Evolutionary conservation across 1,284 basidiomycete genomes (phyloP).

Genomic region (Sparassis latifolia): DNA sequence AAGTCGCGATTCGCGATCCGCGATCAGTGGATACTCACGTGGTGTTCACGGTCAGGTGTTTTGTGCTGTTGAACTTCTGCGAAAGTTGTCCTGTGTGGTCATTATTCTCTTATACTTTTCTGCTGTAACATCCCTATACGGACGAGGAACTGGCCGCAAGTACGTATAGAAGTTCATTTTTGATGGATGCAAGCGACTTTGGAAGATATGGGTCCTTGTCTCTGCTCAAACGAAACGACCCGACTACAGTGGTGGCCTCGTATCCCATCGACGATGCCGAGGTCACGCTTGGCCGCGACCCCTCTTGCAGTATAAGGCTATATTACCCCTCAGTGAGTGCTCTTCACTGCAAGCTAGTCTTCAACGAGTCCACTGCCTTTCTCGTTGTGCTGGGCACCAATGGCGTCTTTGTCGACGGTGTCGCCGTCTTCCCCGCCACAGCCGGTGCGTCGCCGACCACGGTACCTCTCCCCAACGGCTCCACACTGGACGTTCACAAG

Average conservation of each 20-base stretch:
- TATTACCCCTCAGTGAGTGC: slow-evolving; percentile 59
- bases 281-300: slow-evolving; percentile 61
- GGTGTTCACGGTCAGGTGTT: too few relatives aligned
- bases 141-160: too few relatives aligned
- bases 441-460: slow-evolving; percentile 36
- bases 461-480: slow-evolving; percentile 56
- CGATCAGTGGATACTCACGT: too few relatives aligned
- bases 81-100: too few relatives aligned
- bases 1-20: too few relatives aligned
- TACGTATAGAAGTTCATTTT: too few relatives aligned
- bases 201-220: slow-evolving; percentile 57
- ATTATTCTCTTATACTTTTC: too few relatives aligned
- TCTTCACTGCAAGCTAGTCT: slow-evolving; percentile 61
- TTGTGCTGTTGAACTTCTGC: too few relatives aligned
- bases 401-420: slow-evolving; percentile 56
- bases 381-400: slow-evolving; percentile 50
- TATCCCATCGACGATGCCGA: slow-evolving; percentile 66
- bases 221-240: slow-evolving; percentile 45
- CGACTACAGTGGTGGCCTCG: slow-evolving; percentile 43
- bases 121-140: too few relatives aligned
- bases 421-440: slow-evolving; percentile 44
- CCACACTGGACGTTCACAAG: slow-evolving; percentile 57
- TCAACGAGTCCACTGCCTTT: slow-evolving; percentile 57
- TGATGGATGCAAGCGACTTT: slow-evolving; percentile 46
- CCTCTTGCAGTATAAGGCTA: slow-evolving; percentile 54